Evolutionary conservation across 768 basidiomycete genomes (phyloP).

Genomic region (Boletellus emodensis): DNA sequence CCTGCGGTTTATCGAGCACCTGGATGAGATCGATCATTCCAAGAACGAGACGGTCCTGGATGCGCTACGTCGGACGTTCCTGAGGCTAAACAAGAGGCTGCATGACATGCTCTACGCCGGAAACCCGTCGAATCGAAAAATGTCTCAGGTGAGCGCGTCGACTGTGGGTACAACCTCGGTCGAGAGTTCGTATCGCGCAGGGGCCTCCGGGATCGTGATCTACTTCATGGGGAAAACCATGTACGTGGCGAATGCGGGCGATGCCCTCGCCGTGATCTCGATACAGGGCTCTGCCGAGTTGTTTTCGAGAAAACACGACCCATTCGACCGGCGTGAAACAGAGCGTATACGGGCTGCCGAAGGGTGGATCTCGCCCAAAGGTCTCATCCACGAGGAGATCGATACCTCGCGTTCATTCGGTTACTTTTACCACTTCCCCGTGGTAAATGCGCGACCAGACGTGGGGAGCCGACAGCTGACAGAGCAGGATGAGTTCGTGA

Average conservation of each 20-base stretch:
- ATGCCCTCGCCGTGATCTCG: constrained; percentile 84
- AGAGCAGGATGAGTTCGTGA: constrained; percentile 91
- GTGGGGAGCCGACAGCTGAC: constrained; percentile 64
- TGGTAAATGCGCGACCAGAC: constrained; percentile 86
- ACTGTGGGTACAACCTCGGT: constrained; percentile 30
- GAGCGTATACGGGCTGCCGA: constrained; percentile 86
- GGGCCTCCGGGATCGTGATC: constrained; percentile 82
- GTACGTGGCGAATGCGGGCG: constrained; percentile 88
- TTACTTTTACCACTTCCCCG: constrained; percentile 83
- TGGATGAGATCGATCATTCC: constrained; percentile 40
- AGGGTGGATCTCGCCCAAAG: constrained; percentile 90
- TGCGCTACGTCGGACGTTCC: constrained; percentile 83
- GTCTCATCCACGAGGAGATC: constrained; percentile 87
- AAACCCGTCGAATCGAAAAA: constrained; percentile 52
- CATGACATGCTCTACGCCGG: constrained; percentile 60
- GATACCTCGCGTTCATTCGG: constrained; percentile 94
- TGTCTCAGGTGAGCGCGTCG: constrained; percentile 59
- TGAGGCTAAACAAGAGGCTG: constrained; percentile 78
- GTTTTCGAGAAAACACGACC: constrained; percentile 81
- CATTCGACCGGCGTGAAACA: constrained; percentile 82
- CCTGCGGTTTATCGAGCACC: constrained; percentile 53
- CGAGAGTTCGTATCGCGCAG: constrained; percentile 58
- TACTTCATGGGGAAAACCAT: constrained; percentile 78
- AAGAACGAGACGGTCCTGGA: constrained; percentile 56
- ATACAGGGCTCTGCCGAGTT: constrained; percentile 66